Base-by-base conservation (phyloP, 345 rosid genomes). In the Lenwebbia sp. region DNA sequence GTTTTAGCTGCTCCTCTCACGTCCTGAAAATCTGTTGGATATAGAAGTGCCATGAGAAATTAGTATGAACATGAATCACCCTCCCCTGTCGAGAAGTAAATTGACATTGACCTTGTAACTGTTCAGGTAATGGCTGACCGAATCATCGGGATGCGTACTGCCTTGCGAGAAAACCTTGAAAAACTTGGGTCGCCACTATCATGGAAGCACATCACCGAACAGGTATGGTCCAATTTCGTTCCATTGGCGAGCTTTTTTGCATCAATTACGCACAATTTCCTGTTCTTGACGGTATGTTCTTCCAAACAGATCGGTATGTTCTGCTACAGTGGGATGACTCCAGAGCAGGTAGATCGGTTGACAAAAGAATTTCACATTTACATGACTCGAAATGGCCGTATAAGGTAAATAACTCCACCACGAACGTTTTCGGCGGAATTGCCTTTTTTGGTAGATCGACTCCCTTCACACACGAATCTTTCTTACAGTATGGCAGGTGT, bases 291-390 rank as follows among this genome's bases (percentile, higher is more conserved):
- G 6, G 26, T n/a, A 17, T 25, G 21, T 57, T 55, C 19, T 83
- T 83, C 86, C 82, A 62, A 89, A 86, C 94, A 97, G 99, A 97
- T 96, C 86, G 98, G 99, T 14, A 96, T 96, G 99, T 97, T 97
- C 84, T 97, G 99, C 92, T 96, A 93, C 89, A 97, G 99, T 87
- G 99, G 98, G 53, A 58, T 96, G 93, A 92, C 97, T 49, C 98
- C 98, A 0, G 98, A 96, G 89, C 98, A 96, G 62, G 98, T 96
- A 30, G 98, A 97, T 88, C 96, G 89, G 10, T 88, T 94, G 92
- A 96, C 95, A 10, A 92, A 90, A 6, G 96, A 97, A 84, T 97
- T 88, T 89, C 98, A 95, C 86, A 96, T 97, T 83, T 97, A 96
- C 86, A 83, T 96, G 97, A 96, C 99, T 15, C 95, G 98, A 30